A percentile compares a stretch with the other conserved stretches of the same genome.
Conservation (phyloP, 108 stramenopile species). For the Cyclotella baltica region DNA sequence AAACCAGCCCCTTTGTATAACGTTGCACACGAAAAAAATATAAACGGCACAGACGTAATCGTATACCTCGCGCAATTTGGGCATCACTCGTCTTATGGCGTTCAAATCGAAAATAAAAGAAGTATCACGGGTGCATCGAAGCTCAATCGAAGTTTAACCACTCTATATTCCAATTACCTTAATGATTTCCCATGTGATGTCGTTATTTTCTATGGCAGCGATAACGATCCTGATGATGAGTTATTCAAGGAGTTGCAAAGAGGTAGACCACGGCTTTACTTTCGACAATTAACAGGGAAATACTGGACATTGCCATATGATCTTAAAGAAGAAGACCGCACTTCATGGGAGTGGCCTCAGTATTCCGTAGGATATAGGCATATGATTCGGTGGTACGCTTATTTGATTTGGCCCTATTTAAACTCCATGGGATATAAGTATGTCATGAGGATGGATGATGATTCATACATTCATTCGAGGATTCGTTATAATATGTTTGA, state of each 20-base stretch:
- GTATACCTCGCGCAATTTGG: constrained; percentile 41
- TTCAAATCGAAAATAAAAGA: constrained; percentile 7
- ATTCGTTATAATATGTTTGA: constrained; percentile 79
- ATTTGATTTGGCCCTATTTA: constrained; percentile 70
- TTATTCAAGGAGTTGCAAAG: background rate
- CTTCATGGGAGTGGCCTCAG: constrained; percentile 9
- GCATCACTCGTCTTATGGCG: constrained; percentile 27
- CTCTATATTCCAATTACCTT: constrained; percentile 65
- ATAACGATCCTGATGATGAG: background rate
- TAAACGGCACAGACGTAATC: constrained; percentile 13
- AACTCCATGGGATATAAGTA: constrained; percentile 52
- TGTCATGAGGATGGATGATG: constrained; percentile 87
- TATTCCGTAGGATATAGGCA: constrained; percentile 57
- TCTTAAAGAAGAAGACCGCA: constrained; percentile 4
- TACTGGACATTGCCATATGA: constrained; percentile 23
- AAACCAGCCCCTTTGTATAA: too few species aligned
- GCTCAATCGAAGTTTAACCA: constrained; percentile 48
- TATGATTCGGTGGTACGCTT: constrained; percentile 84
- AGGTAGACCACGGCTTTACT: constrained; percentile 18
- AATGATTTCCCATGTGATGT: constrained; percentile 19
- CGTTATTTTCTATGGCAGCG: constrained; percentile 18
- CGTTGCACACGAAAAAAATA: background rate
- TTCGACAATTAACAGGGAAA: constrained; percentile 7
- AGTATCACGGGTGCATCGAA: constrained; percentile 16
- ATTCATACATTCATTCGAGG: constrained; percentile 71